A percentile compares a stretch with the other conserved stretches of the same genome.
Evolutionary conservation across 805 yeast species (phyloP).

Genomic region (Saccharomyces mikatae): DNA sequence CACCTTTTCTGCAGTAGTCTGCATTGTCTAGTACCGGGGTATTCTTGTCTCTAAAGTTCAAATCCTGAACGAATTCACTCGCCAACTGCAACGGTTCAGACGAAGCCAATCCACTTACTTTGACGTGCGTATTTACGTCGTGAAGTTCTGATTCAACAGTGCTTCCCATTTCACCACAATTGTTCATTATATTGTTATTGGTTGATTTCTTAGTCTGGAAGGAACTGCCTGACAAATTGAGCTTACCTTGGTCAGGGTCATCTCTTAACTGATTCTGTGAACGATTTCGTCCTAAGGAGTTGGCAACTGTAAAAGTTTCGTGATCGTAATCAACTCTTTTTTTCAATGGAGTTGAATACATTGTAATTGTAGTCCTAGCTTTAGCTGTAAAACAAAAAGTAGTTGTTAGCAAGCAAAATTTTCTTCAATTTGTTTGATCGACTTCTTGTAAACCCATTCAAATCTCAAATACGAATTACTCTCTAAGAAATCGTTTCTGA

Average conservation of each 20-base stretch:
- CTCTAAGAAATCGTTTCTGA: not conserved
- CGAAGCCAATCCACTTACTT: slow-evolving; percentile 23
- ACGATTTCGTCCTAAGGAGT: not conserved
- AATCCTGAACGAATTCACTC: slow-evolving; percentile 47
- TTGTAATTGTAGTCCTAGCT: not conserved
- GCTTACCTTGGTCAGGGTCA: not conserved
- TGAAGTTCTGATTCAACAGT: not conserved
- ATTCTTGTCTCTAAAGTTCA: slow-evolving; percentile 49
- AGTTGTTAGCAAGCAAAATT: not conserved
- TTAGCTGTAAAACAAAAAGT: not conserved
- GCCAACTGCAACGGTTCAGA: slow-evolving; percentile 42
- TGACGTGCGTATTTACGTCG: slow-evolving; percentile 19
- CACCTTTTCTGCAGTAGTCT: slow-evolving; percentile 41
- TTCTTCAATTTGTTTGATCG: not conserved
- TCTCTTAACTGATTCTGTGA: not conserved
- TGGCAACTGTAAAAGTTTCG: not conserved
- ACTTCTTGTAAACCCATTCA: not conserved
- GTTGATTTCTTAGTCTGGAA: not conserved
- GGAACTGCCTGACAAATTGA: not conserved
- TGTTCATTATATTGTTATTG: not conserved
- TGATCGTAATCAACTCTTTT: not conserved
- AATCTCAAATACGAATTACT: not conserved
- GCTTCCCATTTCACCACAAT: not conserved
- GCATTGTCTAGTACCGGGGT: slow-evolving; percentile 44
- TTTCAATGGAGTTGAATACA: not conserved